These are phyloP conservation scores for Nemania sp. DNA, from an alignment of 2,329 filamentous ascomycete species.

Conservation along the genomic window DNA sequence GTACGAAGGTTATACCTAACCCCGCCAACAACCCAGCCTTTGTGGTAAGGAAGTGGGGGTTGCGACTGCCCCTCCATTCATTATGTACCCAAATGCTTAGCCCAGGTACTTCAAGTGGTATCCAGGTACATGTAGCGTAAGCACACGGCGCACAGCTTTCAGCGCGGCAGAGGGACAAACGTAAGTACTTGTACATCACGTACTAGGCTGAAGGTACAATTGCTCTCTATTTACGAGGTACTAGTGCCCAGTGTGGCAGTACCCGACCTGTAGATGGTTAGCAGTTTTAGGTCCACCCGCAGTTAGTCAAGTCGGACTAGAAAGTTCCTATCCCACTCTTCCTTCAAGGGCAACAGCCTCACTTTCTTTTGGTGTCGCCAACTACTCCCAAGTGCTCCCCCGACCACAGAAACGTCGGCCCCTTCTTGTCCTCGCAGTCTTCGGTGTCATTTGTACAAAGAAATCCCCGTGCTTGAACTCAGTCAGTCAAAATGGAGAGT, in stretches of 20 bases:
- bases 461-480: not conserved
- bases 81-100: no score
- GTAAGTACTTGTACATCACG: not conserved
- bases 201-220: no score
- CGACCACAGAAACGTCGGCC: not conserved
- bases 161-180: no score
- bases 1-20: constrained; percentile 12
- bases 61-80: constrained; percentile 10
- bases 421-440: not conserved
- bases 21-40: constrained; percentile 23
- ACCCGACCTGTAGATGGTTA: no score
- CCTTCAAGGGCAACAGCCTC: constrained; percentile 12
- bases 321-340: constrained; percentile 21
- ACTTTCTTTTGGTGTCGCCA: constrained; percentile 19
- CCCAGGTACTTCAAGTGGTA: no score
- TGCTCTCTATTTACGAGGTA: no score
- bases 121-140: no score
- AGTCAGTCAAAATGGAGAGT: constrained; percentile 24
- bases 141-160: not conserved
- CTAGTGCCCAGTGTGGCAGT: no score
- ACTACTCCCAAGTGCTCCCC: not conserved
- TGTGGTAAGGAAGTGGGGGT: constrained; percentile 9
- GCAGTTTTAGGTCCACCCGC: no score
- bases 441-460: not conserved
- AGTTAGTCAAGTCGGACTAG: not conserved